A percentile compares a stretch with the other conserved stretches of the same genome.
These are phyloP conservation scores for Berkeleyomyces rouxiae DNA, from an alignment of 2,329 filamentous ascomycete genomes.

Conservation along the genomic window DNA sequence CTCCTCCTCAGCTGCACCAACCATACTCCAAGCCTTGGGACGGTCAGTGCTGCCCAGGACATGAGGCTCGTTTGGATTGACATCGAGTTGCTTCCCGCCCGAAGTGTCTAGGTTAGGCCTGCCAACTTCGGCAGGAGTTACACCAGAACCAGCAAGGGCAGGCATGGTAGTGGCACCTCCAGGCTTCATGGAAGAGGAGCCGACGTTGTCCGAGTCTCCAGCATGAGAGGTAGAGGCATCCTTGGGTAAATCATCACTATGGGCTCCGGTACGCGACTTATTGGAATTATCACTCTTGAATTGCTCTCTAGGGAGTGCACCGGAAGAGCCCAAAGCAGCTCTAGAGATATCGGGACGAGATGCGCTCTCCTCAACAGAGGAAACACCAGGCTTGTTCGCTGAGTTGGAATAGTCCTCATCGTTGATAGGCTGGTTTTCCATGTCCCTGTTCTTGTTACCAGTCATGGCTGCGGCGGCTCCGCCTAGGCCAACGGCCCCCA, in stretches of 20 bases:
- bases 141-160: not conserved
- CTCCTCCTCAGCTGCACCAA: constrained; percentile 35
- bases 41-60: constrained; percentile 4
- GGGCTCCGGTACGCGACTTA: not conserved
- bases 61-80: constrained; percentile 9
- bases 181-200: not conserved
- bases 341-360: not conserved
- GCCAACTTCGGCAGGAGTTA: not conserved
- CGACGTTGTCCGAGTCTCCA: not conserved
- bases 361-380: not conserved
- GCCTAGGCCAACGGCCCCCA: constrained; percentile 10
- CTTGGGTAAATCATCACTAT: not conserved
- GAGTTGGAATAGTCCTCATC: not conserved
- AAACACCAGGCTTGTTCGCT: not conserved
- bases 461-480: constrained; percentile 8
- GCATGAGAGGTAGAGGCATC: not conserved
- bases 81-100: not conserved
- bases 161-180: not conserved
- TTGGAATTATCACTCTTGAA: not conserved
- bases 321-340: not conserved
- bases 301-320: not conserved
- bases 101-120: not conserved
- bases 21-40: constrained; percentile 23
- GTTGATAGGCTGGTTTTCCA: not conserved
- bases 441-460: not conserved